Percentiles rank a stretch among this genome's conserved stretches.
These are phyloP conservation scores for Melastoma malabathricum DNA, from an alignment of 345 rosid genomes.

Conservation along the genomic window DNA sequence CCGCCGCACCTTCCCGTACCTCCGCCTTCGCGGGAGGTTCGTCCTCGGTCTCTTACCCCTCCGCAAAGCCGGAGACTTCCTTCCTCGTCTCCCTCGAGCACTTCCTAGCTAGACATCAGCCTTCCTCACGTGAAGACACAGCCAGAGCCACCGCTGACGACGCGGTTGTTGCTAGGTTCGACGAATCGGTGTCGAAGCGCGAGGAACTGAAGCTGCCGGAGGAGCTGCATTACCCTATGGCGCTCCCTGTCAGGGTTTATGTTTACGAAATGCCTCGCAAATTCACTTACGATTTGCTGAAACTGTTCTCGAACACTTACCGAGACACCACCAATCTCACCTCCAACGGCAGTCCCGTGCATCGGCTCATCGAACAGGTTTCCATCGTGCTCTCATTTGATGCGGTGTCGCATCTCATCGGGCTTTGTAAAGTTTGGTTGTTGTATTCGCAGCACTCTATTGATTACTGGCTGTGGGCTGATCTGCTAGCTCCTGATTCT, in stretches of 20 bases:
- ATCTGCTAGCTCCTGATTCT: conserved; percentile 63
- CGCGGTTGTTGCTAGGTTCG: conserved; percentile 24
- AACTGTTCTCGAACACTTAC: conserved; percentile 58
- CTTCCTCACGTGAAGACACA: conserved; percentile 33
- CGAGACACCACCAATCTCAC: conserved; percentile 68
- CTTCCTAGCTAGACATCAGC: conserved; percentile 25
- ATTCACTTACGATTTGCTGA: conserved; percentile 74
- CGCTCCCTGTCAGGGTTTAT: conserved; percentile 56
- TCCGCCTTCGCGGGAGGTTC: conserved; percentile 13
- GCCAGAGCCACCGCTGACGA: conserved; percentile 12
- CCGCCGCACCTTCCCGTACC: conserved; percentile 11
- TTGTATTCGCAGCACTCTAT: conserved; percentile 49
- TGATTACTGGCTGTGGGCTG: conserved; percentile 98
- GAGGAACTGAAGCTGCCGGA: conserved; percentile 31
- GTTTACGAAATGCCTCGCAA: conserved; percentile 83
- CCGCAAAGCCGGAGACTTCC: conserved; percentile 28
- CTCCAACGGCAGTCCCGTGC: conserved; percentile 96
- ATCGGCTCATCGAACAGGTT: conserved; percentile 63
- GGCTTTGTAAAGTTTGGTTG: neutral
- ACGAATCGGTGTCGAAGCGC: conserved; percentile 21
- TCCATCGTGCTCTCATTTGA: too few relatives aligned
- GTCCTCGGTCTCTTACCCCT: conserved; percentile 13
- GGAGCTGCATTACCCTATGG: conserved; percentile 36
- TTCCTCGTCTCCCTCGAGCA: conserved; percentile 59
- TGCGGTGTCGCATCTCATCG: too few relatives aligned